phyloP scores from a whole-genome alignment of 768 basidiomycete species.

The Leccinum variicolor region DNA sequence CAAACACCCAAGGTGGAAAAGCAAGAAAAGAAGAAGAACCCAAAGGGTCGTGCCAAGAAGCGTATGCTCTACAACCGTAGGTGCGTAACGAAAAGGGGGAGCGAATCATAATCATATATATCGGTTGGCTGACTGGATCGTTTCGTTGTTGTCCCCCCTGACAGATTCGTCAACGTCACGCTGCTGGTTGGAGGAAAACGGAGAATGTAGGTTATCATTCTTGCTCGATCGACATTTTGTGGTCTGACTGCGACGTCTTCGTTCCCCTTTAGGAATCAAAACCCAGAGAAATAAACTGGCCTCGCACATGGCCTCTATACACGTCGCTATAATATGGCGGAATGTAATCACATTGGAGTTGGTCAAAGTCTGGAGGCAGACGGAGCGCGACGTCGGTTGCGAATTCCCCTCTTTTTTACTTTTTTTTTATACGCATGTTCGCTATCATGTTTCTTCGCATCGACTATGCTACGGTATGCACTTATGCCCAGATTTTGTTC shows the following conservation, averaged over 20 bases:
- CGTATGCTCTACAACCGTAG: conserved; percentile 90
- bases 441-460: neutral
- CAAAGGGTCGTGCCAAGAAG: conserved; percentile 98
- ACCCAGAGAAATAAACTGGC: conserved; percentile 26
- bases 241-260: conserved; percentile 25
- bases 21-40: conserved; percentile 99
- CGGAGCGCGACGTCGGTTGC: conserved; percentile 1
- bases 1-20: conserved; percentile 85
- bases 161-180: conserved; percentile 91
- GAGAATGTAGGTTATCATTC: conserved; percentile 75
- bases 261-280: conserved; percentile 23
- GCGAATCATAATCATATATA: no score
- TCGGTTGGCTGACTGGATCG: neutral
- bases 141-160: neutral
- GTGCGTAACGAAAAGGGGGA: conserved; percentile 41
- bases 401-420: neutral
- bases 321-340: conserved; percentile 13
- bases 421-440: conserved; percentile 11
- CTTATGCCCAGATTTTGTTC: neutral
- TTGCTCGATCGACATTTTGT: conserved; percentile 30
- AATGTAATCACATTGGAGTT: conserved; percentile 9
- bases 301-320: conserved; percentile 4
- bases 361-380: conserved; percentile 3
- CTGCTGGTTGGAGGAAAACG: conserved; percentile 89
- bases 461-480: conserved; percentile 23